A percentile compares a stretch with the other conserved stretches of the same genome.
Evolutionary conservation across 495 filamentous ascomycete genomes (phyloP).

Genomic region (Parathielavia appendiculata): DNA sequence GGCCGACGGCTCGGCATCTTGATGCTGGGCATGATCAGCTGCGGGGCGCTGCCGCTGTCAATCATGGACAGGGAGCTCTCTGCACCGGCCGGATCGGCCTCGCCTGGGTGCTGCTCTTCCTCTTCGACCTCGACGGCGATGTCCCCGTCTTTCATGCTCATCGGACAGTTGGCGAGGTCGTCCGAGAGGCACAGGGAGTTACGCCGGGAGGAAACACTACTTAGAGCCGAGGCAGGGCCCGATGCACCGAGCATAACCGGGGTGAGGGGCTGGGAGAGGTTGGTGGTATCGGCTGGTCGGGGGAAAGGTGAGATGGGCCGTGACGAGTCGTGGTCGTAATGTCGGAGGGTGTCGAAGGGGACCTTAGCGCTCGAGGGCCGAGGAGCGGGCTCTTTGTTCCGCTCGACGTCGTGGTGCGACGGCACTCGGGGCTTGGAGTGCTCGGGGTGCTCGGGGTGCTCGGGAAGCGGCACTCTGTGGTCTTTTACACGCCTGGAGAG

Average conservation of each 20-base stretch:
- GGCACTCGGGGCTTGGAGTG: neutral
- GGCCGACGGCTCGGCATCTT: slow-evolving; percentile 89
- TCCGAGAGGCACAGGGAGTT: slow-evolving; percentile 51
- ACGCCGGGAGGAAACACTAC: slow-evolving; percentile 51
- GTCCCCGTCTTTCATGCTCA: slow-evolving; percentile 21
- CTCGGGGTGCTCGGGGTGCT: slow-evolving; percentile 1
- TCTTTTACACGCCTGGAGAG: slow-evolving; percentile 33
- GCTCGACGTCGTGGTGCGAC: slow-evolving; percentile 11
- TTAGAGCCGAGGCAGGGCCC: slow-evolving; percentile 43
- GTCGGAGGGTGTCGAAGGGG: neutral
- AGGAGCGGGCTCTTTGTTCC: neutral
- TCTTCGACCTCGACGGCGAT: slow-evolving; percentile 16
- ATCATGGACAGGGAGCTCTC: slow-evolving; percentile 28
- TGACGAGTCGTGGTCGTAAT: slow-evolving; percentile 1
- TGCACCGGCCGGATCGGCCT: slow-evolving; percentile 15
- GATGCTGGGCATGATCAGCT: slow-evolving; percentile 97
- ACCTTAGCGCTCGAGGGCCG: slow-evolving; percentile 12
- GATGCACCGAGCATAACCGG: slow-evolving; percentile 49
- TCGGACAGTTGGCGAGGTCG: slow-evolving; percentile 47
- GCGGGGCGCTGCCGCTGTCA: slow-evolving; percentile 60
- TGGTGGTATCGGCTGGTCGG: slow-evolving; percentile 18
- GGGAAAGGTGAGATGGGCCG: slow-evolving; percentile 1
- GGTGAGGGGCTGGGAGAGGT: slow-evolving; percentile 47
- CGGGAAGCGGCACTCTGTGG: slow-evolving; percentile 9
- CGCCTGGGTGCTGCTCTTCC: slow-evolving; percentile 46